Evolutionary conservation across 306 rosid species (phyloP).

Genomic region (Echinosophora koreensis): DNA sequence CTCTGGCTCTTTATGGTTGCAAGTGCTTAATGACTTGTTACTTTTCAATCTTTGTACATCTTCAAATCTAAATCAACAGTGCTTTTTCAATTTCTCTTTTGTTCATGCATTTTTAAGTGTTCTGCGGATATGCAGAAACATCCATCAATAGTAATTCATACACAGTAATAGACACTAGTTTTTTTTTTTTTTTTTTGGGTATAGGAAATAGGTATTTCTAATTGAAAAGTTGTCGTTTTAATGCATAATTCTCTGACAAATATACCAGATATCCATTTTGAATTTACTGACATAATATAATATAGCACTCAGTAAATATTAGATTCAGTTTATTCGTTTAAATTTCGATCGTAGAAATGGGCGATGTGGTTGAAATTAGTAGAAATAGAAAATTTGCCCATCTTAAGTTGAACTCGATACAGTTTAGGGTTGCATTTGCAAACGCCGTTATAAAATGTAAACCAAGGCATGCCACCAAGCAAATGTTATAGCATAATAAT

Average conservation of each 20-base stretch:
- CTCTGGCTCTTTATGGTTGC: neutral
- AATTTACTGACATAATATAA: no score
- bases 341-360: neutral
- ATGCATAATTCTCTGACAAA: no score
- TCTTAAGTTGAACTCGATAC: neutral
- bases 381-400: neutral
- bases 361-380: neutral
- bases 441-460: neutral
- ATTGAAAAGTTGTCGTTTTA: no score
- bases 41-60: neutral
- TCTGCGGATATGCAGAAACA: neutral
- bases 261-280: no score
- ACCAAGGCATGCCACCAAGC: constrained; percentile 2
- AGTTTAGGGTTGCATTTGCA: constrained; percentile 19
- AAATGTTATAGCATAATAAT: neutral
- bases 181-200: no score
- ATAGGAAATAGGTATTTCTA: no score
- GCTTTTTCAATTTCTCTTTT: neutral
- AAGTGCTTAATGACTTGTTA: neutral
- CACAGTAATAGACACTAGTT: no score
- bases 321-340: neutral
- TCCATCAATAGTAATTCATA: neutral
- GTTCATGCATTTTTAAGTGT: neutral
- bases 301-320: neutral
- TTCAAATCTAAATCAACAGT: neutral